Conservation (phyloP, 192 early-diverging fungal genomes). For the Pilaira anomala region DNA sequence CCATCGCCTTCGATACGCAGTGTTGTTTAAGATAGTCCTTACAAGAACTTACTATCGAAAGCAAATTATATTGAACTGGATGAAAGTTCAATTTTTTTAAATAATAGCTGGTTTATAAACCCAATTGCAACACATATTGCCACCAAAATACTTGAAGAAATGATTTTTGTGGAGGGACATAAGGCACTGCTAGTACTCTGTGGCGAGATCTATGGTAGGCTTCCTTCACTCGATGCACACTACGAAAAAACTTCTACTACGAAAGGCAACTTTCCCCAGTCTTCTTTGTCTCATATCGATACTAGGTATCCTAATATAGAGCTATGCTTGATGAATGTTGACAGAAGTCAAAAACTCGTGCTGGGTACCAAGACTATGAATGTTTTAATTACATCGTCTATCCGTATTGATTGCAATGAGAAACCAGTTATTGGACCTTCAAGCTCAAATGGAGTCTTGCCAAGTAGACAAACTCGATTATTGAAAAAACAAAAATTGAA, state of each 20-base stretch:
- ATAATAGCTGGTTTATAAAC: background rate
- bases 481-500: conserved; percentile 21
- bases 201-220: conserved; percentile 5
- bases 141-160: conserved; percentile 10
- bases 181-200: conserved; percentile 5
- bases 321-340: conserved; percentile 9
- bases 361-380: conserved; percentile 17
- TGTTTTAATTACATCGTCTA: conserved; percentile 14
- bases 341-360: conserved; percentile 6
- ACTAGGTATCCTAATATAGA: conserved; percentile 14
- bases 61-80: conserved; percentile 13
- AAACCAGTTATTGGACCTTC: conserved; percentile 6
- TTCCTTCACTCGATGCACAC: conserved; percentile 8
- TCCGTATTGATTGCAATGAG: conserved; percentile 8
- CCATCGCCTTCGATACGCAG: background rate
- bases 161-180: conserved; percentile 11
- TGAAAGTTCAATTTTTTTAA: conserved; percentile 9
- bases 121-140: background rate
- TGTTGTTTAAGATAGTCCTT: background rate
- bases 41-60: background rate
- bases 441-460: conserved; percentile 7
- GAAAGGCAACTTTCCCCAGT: conserved; percentile 16
- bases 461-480: conserved; percentile 10
- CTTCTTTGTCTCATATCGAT: conserved; percentile 16
- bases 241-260: conserved; percentile 10